A percentile compares a stretch with the other conserved stretches of the same genome.
These are phyloP conservation scores for Hibiscus syriacus DNA, from an alignment of 345 rosid species.

Conservation along the genomic window DNA sequence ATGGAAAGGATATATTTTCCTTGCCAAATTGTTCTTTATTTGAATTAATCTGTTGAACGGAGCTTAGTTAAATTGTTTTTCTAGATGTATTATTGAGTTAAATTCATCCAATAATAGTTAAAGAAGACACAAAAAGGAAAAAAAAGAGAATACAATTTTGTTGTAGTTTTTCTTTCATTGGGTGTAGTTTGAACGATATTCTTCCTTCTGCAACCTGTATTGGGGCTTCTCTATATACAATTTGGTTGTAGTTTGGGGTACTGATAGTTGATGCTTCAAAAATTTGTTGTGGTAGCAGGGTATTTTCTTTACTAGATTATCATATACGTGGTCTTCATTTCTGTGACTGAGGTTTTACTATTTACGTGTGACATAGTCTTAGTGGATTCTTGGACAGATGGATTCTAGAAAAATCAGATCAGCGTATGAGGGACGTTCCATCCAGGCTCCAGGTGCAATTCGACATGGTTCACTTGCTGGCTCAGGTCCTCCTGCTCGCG, in stretches of 20 bases:
- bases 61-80: neutral
- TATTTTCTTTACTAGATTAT: neutral
- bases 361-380: neutral
- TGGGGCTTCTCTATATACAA: neutral
- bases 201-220: neutral
- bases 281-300: neutral
- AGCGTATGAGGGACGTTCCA: slow-evolving; percentile 3
- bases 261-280: neutral
- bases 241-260: neutral
- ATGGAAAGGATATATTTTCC: too few relatives aligned
- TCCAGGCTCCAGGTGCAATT: slow-evolving; percentile 25
- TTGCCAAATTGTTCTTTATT: too few relatives aligned
- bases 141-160: neutral
- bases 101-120: neutral
- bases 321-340: neutral
- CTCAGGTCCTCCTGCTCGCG: slow-evolving; percentile 16
- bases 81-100: neutral
- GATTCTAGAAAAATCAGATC: neutral
- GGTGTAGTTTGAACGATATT: neutral
- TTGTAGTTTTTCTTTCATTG: neutral
- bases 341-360: neutral
- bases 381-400: neutral
- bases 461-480: slow-evolving; percentile 32
- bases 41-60: neutral
- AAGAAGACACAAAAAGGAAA: neutral